Evolutionary conservation across 306 rosid genomes (phyloP), one percentile per base, ranked within the genome.

Genomic region (Senna tora): DNA sequence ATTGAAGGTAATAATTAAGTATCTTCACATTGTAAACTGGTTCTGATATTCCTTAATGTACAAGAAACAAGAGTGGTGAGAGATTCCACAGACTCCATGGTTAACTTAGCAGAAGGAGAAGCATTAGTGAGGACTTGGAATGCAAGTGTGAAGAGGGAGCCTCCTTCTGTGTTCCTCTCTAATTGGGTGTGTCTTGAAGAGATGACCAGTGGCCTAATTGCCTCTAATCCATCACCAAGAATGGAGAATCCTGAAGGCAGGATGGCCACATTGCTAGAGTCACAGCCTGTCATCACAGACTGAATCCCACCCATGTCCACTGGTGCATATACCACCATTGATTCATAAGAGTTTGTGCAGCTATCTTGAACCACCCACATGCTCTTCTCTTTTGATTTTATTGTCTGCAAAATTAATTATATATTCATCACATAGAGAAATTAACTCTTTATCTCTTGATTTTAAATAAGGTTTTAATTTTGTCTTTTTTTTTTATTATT

Each of bases 231-330:
- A 36, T 95, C 97, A 0, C 93, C 93, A 64, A 91, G 84, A 78
- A 95, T 89, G 1, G 97, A 95, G 84, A 95, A 95, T 1, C 99
- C 99, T 0, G 96, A 95, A 6, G 99, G 90, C n/a, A 95, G 80
- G 30, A 95, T 71, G 5, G 93, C 85, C n/a, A 89, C 81, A 77
- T 82, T 95, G 91, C 97, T 83, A 2, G 99, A 88, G 74, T 86
- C 90, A 28, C 99, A 89, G 28, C 99, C 97, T 0, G 96, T 85
- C 96, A 91, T 95, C 74, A 86, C 97, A 0, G 99, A 89, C 83
- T 91, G 95, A 83, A 85, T 86, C 22, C 96, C 93, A 0, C 80
- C 9, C 16, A 85, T 84, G 79, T 95, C 97, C 67, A 88, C 99
- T 0, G 87, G 89, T 38, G 93, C 94, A 55, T 87, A 91, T 8